phyloP scores from a whole-genome alignment of 106 monocot genomes.

The Platanthera guangdongensis region DNA sequence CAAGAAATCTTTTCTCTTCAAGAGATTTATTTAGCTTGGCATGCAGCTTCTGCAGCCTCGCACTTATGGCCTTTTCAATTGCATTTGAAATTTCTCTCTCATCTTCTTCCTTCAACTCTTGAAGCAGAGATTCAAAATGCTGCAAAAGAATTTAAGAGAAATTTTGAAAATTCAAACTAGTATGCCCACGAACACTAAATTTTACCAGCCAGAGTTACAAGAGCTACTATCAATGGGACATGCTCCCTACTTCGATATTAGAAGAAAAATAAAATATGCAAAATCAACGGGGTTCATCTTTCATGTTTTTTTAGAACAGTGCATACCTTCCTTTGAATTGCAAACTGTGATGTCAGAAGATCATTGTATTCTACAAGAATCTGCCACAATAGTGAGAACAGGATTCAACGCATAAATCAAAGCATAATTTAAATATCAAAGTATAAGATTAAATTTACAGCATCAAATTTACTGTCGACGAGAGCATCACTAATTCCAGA shows the following conservation, averaged over 20 bases:
- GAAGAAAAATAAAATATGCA: not conserved
- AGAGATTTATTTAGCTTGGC: constrained; percentile 46
- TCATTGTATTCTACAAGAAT: constrained; percentile 80
- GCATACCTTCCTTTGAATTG: constrained; percentile 84
- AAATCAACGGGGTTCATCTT: not conserved
- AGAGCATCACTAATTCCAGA: constrained; percentile 53
- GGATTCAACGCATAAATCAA: not conserved
- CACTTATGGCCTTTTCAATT: constrained; percentile 45
- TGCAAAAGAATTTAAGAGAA: constrained; percentile 14
- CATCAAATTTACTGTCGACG: constrained; percentile 79
- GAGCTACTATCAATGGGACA: not conserved
- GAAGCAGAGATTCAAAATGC: constrained; percentile 74
- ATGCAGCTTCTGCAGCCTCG: constrained; percentile 63
- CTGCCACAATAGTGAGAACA: constrained; percentile 24
- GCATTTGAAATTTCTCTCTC: constrained; percentile 60
- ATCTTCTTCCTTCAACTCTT: constrained; percentile 61
- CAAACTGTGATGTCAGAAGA: constrained; percentile 79
- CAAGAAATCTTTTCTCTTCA: constrained; percentile 71
- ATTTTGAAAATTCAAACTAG: not conserved
- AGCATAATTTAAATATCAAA: not conserved
- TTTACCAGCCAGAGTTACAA: not conserved
- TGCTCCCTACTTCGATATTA: not conserved
- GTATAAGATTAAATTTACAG: constrained; percentile 34
- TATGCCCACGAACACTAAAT: not conserved
- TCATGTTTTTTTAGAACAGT: not conserved